phyloP scores from a whole-genome alignment of 306 rosid species.

The Begonia peltatifolia region DNA sequence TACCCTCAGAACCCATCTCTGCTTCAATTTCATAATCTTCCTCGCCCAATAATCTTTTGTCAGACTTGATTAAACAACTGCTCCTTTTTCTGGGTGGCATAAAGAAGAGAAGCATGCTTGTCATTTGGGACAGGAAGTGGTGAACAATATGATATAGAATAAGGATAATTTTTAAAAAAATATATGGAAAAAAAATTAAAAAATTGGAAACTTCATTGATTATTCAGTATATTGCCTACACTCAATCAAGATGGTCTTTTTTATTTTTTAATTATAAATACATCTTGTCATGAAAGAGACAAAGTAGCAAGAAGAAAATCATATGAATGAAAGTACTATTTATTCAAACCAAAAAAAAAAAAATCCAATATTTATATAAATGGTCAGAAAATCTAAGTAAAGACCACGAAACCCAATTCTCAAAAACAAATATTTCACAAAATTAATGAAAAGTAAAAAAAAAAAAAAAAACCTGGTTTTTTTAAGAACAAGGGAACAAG shows the following conservation, averaged over 20 bases:
- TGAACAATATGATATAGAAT: conserved; percentile 28
- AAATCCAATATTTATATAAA: too few species aligned
- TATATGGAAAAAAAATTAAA: conserved; percentile 3
- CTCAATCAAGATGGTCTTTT: too few species aligned
- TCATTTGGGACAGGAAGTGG: conserved; percentile 34
- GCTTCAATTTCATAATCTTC: conserved; percentile 47
- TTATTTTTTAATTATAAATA: too few species aligned
- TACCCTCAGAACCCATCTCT: conserved; percentile 24
- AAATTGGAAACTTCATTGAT: too few species aligned
- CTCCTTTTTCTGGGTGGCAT: conserved; percentile 24
- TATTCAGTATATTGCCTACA: too few species aligned
- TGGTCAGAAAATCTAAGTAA: too few species aligned
- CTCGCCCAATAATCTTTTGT: conserved; percentile 47
- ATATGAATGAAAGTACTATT: too few species aligned
- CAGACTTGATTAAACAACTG: conserved; percentile 32
- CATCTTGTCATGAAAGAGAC: too few species aligned
- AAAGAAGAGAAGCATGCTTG: conserved; percentile 72
- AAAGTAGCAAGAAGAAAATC: too few species aligned
- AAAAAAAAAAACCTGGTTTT: conserved; percentile 3
- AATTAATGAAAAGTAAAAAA: conserved; percentile 7
- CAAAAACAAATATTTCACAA: too few species aligned
- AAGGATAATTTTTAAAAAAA: conserved; percentile 8
- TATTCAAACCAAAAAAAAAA: too few species aligned
- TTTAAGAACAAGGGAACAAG: conserved; percentile 13
- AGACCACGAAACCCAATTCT: too few species aligned